A percentile compares a stretch with the other conserved stretches of the same genome.
Evolutionary conservation across 116 monocot species (phyloP).

Genomic region (Thalassia testudinum): DNA sequence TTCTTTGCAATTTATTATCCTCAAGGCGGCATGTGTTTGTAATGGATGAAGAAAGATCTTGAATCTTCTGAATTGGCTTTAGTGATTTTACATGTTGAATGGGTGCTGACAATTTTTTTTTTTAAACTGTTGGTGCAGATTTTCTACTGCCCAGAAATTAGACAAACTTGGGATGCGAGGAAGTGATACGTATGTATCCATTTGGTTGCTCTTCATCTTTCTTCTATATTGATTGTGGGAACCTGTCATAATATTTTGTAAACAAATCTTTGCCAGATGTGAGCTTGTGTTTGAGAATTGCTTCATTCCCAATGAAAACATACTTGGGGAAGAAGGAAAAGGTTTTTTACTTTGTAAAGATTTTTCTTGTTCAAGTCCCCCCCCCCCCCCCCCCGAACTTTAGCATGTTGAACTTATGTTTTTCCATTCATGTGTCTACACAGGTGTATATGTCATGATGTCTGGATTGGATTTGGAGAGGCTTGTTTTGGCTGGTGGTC

Average conservation of each 20-base stretch:
- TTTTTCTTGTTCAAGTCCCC: too few relatives aligned
- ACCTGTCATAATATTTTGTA: background rate
- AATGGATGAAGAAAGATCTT: too few relatives aligned
- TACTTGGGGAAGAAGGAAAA: slow-evolving; percentile 92
- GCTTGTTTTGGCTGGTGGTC: slow-evolving; percentile 87
- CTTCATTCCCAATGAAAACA: slow-evolving; percentile 80
- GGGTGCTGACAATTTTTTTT: background rate
- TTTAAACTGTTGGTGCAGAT: slow-evolving; percentile 33
- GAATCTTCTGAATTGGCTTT: too few relatives aligned
- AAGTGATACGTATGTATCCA: slow-evolving; percentile 65
- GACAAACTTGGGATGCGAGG: slow-evolving; percentile 98
- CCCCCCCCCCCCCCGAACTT: background rate
- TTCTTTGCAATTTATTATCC: too few relatives aligned
- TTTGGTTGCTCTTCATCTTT: too few relatives aligned
- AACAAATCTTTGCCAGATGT: slow-evolving; percentile 37
- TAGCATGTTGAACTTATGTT: background rate
- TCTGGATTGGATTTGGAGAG: slow-evolving; percentile 96
- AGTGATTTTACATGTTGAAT: too few relatives aligned
- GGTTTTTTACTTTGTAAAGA: slow-evolving; percentile 17
- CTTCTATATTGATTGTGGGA: too few relatives aligned
- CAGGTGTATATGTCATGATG: slow-evolving; percentile 99
- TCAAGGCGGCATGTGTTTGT: too few relatives aligned
- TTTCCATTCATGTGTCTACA: background rate
- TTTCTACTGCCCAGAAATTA: slow-evolving; percentile 89
- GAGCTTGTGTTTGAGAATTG: slow-evolving; percentile 98